Percentiles rank a stretch among this genome's conserved stretches.
Conservation (phyloP, 2,329 filamentous ascomycete genomes). For the Neocucurbitaria cava region DNA sequence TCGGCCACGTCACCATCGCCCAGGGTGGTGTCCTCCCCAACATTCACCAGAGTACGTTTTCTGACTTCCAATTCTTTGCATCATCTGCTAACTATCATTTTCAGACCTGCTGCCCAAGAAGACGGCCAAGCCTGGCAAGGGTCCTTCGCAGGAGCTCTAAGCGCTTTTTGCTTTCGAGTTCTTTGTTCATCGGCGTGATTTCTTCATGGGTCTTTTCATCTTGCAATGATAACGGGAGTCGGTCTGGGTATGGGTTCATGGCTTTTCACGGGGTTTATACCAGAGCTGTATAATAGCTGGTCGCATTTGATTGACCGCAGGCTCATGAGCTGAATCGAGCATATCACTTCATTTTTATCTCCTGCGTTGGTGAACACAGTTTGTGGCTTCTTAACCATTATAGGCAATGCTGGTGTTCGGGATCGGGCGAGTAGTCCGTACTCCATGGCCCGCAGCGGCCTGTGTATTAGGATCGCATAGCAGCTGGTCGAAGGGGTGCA, state of each 20-base stretch:
- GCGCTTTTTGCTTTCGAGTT: conserved; percentile 46
- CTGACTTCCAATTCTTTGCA: conserved; percentile 1
- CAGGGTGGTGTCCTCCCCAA: conserved; percentile 97
- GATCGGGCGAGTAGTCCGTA: no score
- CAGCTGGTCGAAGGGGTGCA: no score
- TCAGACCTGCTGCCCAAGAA: conserved; percentile 98
- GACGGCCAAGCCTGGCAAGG: conserved; percentile 94
- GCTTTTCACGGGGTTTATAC: conserved; percentile 59
- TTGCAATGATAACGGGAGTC: conserved; percentile 80
- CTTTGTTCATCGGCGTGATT: conserved; percentile 53
- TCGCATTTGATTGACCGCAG: conserved; percentile 55
- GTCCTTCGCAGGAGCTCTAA: conserved; percentile 93
- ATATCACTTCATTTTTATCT: conserved; percentile 34
- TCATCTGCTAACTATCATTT: conserved; percentile 50
- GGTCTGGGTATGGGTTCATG: conserved; percentile 66
- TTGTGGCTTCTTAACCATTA: neutral
- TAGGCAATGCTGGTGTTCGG: neutral
- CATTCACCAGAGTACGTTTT: conserved; percentile 89
- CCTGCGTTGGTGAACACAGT: neutral
- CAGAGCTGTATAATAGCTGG: conserved; percentile 69
- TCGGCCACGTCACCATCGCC: conserved; percentile 95
- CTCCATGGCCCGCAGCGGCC: no score
- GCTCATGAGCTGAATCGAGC: conserved; percentile 52
- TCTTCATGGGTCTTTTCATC: conserved; percentile 60
- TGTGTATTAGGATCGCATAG: no score